Base-by-base conservation (phyloP, 306 rosid genomes). In the Lagenaria siceraria region DNA sequence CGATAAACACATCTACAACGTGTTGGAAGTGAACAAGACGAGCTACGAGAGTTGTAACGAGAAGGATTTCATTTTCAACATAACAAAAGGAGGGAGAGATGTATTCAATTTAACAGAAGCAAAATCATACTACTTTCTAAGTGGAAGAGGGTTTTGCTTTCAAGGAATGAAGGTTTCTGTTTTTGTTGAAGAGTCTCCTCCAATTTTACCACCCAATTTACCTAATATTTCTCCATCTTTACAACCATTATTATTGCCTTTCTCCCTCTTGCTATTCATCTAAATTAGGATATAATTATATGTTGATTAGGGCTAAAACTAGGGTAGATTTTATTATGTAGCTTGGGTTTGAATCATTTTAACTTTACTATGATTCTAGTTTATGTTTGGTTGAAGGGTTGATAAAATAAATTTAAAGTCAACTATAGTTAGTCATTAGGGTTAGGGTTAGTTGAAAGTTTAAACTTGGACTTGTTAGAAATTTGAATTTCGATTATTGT, bases 11-110 rank as follows among this genome's bases (percentile, higher is more conserved):
- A 85, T 82, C 83, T 91, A 54, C 88, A 88, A 74, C 55, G 96
- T 88, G 11, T 79, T 93, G 74, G 96, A 91, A 74, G 98, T 91
- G 91, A 91, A 87, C 81, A 22, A 85, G 81, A 91, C 92, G 5
- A 82, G 84, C 53, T 93, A 84, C 17, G 96, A 89, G 59, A 64
- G 54, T 2, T 93, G 98, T 86, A 84, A 81, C 2, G 93, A 89
- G 19, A 40, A 22, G 2, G 85, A 63, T 4, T 91, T 93, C 86
- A 77, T 93, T 0, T 77, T 43, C n/a, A 93, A 93, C 85, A 55
- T 86, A 11, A 91, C 97, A 0, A 85, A 80, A 0, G 98, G 93
- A 5, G 98, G 97, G 1, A 82, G 97, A 0, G 97, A 93, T 8
- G 98, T 93, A 79, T 89, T 83, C 43, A 82, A 91, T 13, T 64